Conservation (phyloP, 2,329 filamentous ascomycete species). For the Cladosporium oxysporum region DNA sequence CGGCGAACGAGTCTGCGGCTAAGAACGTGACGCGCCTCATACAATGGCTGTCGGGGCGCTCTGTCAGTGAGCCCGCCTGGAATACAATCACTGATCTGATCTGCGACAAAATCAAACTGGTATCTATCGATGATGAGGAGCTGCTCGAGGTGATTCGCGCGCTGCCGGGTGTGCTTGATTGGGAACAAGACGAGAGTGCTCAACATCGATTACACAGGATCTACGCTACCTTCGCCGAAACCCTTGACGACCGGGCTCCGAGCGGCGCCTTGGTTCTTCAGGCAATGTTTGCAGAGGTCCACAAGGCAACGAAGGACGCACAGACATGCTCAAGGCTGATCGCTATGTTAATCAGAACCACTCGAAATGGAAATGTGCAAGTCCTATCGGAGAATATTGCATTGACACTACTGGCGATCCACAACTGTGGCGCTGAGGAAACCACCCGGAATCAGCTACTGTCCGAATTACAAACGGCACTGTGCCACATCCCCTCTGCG, state of each 20-base stretch:
- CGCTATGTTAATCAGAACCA: neutral
- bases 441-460: neutral
- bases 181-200: neutral
- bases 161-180: neutral
- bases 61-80: neutral
- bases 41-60: slow-evolving; percentile 26
- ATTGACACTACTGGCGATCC: neutral
- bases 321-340: slow-evolving; percentile 2
- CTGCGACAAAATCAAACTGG: slow-evolving; percentile 15
- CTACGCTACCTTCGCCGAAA: neutral
- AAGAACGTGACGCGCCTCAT: slow-evolving; percentile 26
- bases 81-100: neutral
- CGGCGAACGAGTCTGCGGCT: slow-evolving; percentile 30
- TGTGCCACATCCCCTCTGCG: neutral
- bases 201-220: neutral
- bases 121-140: slow-evolving; percentile 7
- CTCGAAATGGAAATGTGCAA: neutral
- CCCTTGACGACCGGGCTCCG: neutral
- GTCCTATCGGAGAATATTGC: neutral
- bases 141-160: slow-evolving; percentile 9
- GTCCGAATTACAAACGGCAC: neutral
- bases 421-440: neutral
- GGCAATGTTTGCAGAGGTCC: neutral
- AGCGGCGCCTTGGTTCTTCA: neutral
- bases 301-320: neutral